These are phyloP conservation scores for Colletotrichum sansevieriae DNA, from an alignment of 2,329 filamentous ascomycete species.

Conservation along the genomic window DNA sequence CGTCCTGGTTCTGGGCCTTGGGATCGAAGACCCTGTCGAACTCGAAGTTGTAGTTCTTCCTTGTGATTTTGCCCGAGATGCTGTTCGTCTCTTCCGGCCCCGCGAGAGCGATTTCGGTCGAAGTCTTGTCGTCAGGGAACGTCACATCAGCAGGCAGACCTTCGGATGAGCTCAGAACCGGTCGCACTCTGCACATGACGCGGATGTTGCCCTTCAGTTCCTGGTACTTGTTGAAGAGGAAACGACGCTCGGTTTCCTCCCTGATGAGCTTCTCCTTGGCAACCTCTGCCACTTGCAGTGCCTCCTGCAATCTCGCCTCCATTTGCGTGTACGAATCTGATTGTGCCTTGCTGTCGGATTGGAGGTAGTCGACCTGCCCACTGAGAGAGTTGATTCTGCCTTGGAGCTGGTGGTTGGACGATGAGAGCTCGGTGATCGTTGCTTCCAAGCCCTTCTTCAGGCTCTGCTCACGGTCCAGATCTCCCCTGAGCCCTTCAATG, in stretches of 20 bases:
- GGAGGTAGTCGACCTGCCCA: constrained; percentile 88
- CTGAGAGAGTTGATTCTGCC: constrained; percentile 80
- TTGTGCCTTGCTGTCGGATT: constrained; percentile 90
- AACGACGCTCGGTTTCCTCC: constrained; percentile 90
- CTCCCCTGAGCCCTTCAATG: constrained; percentile 60
- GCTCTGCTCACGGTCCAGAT: constrained; percentile 73
- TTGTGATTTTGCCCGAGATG: constrained; percentile 75
- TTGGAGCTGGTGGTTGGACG: constrained; percentile 76
- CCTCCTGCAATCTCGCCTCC: constrained; percentile 84
- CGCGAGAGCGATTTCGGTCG: constrained; percentile 86
- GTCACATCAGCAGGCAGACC: constrained; percentile 79
- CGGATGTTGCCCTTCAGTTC: constrained; percentile 98
- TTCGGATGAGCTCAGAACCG: constrained; percentile 70
- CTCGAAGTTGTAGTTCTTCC: constrained; percentile 86
- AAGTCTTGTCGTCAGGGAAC: constrained; percentile 87
- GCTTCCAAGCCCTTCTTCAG: constrained; percentile 67
- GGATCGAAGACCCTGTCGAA: constrained; percentile 96
- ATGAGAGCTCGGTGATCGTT: constrained; percentile 69
- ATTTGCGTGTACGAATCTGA: constrained; percentile 87
- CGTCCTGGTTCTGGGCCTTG: constrained; percentile 80
- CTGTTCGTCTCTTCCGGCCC: constrained; percentile 88
- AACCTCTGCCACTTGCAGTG: constrained; percentile 75
- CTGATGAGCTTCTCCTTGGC: constrained; percentile 86
- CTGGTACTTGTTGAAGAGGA: constrained; percentile 97
- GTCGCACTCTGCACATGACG: constrained; percentile 96